Base-by-base conservation (phyloP, 805 yeast genomes). In the Candida odintsovae region DNA sequence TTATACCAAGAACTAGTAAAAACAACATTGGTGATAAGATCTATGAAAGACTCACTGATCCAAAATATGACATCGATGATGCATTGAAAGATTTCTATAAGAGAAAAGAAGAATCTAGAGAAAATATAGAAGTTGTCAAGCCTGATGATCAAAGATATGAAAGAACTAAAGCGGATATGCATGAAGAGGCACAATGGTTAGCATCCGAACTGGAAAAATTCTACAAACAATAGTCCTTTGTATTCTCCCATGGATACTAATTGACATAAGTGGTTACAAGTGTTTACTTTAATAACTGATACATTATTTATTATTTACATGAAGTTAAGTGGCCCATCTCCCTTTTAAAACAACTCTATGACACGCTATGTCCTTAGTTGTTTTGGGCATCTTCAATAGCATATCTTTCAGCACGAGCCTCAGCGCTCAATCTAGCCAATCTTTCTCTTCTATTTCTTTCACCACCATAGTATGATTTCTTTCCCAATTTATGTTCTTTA, bases 381-480 rank as follows among this genome's bases (percentile, higher is more conserved):
- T 38, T 35, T 47, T 42, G 46, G 36, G 61, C 55, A 49, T 58
- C 62, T 46, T 60, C 64, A 33, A 51, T 48, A 21, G 50, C 58
- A 48, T 51, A 61, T 63, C 59, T 58, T 42, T 58, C 60, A 21
- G 52, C 54, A 50, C 60, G 56, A 42, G 54, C 53, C 44, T 56
- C 78, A 45, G 81, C 75, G 45, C 76, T 66, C 66, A 77, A 63
- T 51, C 76, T 77, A 10, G 95, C 92, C 16, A 72, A 68, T 54
- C 75, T 75, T 59, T 82, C 84, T 57, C 76, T 79, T 50, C 83
- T 77, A 58, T 80, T 84, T 64, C 96, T 78, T 67, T 90, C 97
- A 59, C 97, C 96, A 22, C 97, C 97, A 67, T 80, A 71, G 57
- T 71, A 72, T 56, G 76, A 74, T 73, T 88, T 88, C 71, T 76